Conservation (phyloP, 768 basidiomycete species). For the Amylocystis lapponica region DNA sequence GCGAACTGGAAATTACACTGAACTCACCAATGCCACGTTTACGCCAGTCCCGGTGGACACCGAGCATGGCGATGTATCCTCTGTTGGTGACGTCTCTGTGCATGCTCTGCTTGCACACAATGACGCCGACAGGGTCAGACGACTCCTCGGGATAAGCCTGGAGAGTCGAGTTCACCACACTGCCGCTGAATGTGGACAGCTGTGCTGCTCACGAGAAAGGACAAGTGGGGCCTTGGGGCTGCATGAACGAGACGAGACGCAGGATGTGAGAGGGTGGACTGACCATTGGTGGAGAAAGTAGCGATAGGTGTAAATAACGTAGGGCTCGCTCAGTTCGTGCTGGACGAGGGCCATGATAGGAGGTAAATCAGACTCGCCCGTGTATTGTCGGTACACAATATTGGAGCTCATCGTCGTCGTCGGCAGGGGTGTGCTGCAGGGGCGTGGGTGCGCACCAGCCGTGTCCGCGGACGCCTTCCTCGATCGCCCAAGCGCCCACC, state of each 20-base stretch:
- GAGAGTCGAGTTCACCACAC: slow-evolving; percentile 17
- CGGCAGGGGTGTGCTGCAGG: not conserved
- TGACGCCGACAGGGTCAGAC: slow-evolving; percentile 74
- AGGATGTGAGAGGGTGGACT: slow-evolving; percentile 25
- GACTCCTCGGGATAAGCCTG: slow-evolving; percentile 56
- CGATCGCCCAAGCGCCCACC: not conserved
- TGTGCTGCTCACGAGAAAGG: slow-evolving; percentile 55
- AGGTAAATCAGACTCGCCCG: slow-evolving; percentile 71
- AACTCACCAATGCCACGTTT: slow-evolving; percentile 89
- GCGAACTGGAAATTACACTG: slow-evolving; percentile 11
- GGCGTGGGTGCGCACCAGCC: too few relatives aligned
- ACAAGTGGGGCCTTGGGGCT: slow-evolving; percentile 73
- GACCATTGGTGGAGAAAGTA: slow-evolving; percentile 97
- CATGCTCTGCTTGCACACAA: slow-evolving; percentile 95
- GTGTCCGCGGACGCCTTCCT: too few relatives aligned
- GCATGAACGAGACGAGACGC: not conserved
- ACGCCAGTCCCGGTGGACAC: slow-evolving; percentile 77
- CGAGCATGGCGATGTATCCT: slow-evolving; percentile 98
- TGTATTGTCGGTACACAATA: slow-evolving; percentile 67
- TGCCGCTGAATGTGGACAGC: slow-evolving; percentile 2
- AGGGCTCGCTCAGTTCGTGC: slow-evolving; percentile 92
- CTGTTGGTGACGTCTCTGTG: slow-evolving; percentile 72
- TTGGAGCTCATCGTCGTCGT: slow-evolving; percentile 9
- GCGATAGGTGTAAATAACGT: slow-evolving; percentile 92
- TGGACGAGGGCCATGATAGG: slow-evolving; percentile 86